phyloP scores from a whole-genome alignment of 2,329 filamentous ascomycete genomes.

The Cadophora sp. region DNA sequence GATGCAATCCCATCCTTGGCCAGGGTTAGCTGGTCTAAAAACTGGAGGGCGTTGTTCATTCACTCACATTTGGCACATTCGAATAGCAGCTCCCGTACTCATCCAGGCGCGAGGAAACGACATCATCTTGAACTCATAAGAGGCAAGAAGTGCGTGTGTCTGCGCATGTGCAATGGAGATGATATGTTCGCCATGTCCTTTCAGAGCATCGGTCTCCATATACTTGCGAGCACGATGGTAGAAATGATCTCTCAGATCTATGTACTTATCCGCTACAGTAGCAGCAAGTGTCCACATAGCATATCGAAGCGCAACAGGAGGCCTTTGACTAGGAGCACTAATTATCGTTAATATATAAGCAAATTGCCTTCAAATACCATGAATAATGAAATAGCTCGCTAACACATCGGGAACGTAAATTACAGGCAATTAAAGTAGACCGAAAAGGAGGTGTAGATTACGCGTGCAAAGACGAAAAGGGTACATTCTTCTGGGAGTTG shows the following conservation, averaged over 20 bases:
- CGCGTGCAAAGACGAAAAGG: background rate
- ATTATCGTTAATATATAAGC: slow-evolving; percentile 24
- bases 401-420: background rate
- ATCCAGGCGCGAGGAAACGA: slow-evolving; percentile 96
- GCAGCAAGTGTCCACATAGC: slow-evolving; percentile 97
- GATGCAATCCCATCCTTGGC: slow-evolving; percentile 87
- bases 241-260: slow-evolving; percentile 82
- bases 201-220: slow-evolving; percentile 86
- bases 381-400: background rate
- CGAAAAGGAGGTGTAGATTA: background rate
- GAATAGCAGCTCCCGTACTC: slow-evolving; percentile 82
- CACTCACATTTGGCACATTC: slow-evolving; percentile 80
- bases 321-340: slow-evolving; percentile 80
- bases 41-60: slow-evolving; percentile 50
- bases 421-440: background rate
- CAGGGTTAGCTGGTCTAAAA: slow-evolving; percentile 54
- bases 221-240: slow-evolving; percentile 92
- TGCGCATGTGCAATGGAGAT: slow-evolving; percentile 88
- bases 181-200: slow-evolving; percentile 87
- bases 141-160: slow-evolving; percentile 78
- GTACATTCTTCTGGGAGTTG: background rate
- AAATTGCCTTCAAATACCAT: background rate
- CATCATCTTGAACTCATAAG: slow-evolving; percentile 97
- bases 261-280: slow-evolving; percentile 81
- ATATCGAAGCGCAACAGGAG: slow-evolving; percentile 88